Base-by-base conservation (phyloP, 139 green algal species). In the Desmodesmus armatus region DNA sequence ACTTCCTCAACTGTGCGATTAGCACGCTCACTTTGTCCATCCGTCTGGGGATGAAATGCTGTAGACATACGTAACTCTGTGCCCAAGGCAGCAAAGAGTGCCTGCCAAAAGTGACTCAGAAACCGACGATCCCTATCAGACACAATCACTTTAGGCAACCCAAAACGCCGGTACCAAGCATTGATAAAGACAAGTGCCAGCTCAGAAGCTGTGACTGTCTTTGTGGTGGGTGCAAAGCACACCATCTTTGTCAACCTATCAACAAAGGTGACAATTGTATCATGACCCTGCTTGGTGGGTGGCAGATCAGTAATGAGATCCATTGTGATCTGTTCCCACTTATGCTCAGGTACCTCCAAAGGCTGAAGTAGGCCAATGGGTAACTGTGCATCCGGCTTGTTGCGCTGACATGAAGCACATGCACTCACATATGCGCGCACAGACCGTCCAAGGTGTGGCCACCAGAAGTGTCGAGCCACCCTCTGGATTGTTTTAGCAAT, bases 11-110 rank as follows among this genome's bases (percentile, higher is more conserved):
- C 33, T 0, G 71, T 82, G 5, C 87, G 69, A 49, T 93, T 93
- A 13, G 83, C 72, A 6, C 91, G 84, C 70, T 96, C 94, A 19
- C 90, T 95, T 39, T 95, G 93, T 9, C 92, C 93, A 85, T 95
- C 90, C 13, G 88, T 91, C 51, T 95, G 74, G 2, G 92, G 89
- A 62, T 96, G 91, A 66, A 90, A 91, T 0, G 90, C 83, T 3
- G 90, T 93, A 63, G 89, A 93, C 39, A 95, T 87, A 1, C 40
- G 63, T 1, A 91, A 75, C 9, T 88, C 77, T 1, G 87, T 93
- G 25, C 87, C 89, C 2, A 91, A 23, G 0, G 84, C n/a, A 5
- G 71, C 19, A 29, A 77, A 90, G 5, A 94, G 43, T 15, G 63
- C 25, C 55, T 70, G 35, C 87, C 85, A 95, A 31, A 94, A 94